Evolutionary conservation across 2,329 filamentous ascomycete genomes (phyloP), one percentile per base, ranked within the genome.

Genomic region (Mycosphaerella sp.): DNA sequence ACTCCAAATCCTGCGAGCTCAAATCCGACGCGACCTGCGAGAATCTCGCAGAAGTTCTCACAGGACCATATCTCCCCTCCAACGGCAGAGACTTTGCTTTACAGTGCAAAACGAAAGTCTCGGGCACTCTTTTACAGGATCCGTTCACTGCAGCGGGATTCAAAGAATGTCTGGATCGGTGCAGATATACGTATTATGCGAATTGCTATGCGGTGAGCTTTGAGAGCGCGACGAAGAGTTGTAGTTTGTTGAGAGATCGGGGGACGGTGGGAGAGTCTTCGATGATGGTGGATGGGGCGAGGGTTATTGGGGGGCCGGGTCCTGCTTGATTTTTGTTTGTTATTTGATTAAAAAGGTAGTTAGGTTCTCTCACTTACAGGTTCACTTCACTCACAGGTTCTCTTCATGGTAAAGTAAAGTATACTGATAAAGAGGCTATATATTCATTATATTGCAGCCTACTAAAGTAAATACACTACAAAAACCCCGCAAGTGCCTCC

Each of bases 401-500:
- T n/a, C n/a, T n/a, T n/a, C n/a, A n/a, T n/a, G n/a, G n/a, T n/a
- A n/a, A n/a, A n/a, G n/a, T n/a, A n/a, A n/a, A n/a, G n/a, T n/a
- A n/a, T n/a, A n/a, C n/a, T n/a, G n/a, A n/a, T n/a, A n/a, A n/a
- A n/a, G n/a, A n/a, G n/a, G n/a, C n/a, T n/a, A n/a, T n/a, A n/a
- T n/a, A n/a, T n/a, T n/a, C n/a, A n/a, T n/a, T n/a, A n/a, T n/a
- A n/a, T n/a, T n/a, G n/a, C n/a, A n/a, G n/a, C n/a, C n/a, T n/a
- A n/a, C n/a, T n/a, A n/a, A n/a, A n/a, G n/a, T n/a, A n/a, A n/a
- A n/a, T n/a, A n/a, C n/a, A n/a, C 40, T 50, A 66, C 57, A 87
- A 59, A 56, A 86, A 87, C 7, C 67, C 72, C 37, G 74, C 71
- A 2, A 91, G 73, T 41, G 80, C 79, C 25, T 77, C 71, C 65